These are phyloP conservation scores for Pichia heedii DNA, from an alignment of 805 yeast genomes.

Conservation along the genomic window DNA sequence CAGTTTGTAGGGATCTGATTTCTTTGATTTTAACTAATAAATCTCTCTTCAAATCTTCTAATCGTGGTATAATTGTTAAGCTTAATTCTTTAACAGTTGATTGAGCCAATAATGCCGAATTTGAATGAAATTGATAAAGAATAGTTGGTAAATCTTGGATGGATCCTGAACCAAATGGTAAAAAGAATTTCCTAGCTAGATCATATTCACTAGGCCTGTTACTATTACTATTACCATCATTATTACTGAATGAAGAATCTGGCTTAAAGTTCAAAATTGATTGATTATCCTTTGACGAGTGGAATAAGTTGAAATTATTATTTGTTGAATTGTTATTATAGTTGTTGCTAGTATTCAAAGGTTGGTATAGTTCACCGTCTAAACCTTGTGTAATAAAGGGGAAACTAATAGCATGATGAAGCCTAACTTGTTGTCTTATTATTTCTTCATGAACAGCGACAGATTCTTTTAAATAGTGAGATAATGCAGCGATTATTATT, in stretches of 20 bases:
- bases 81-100: conserved; percentile 52
- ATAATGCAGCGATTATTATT: conserved; percentile 61
- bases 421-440: conserved; percentile 69
- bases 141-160: conserved; percentile 75
- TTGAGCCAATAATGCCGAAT: conserved; percentile 50
- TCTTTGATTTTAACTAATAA: conserved; percentile 78
- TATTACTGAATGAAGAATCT: conserved; percentile 5
- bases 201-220: conserved; percentile 28
- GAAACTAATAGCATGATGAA: conserved; percentile 66
- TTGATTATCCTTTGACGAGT: background rate
- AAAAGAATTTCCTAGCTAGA: conserved; percentile 42
- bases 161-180: conserved; percentile 72
- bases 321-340: conserved; percentile 2
- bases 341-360: conserved; percentile 21
- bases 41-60: conserved; percentile 66
- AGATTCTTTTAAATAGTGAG: conserved; percentile 67
- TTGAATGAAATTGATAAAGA: conserved; percentile 44
- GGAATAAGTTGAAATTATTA: conserved; percentile 4
- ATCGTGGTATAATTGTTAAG: conserved; percentile 52
- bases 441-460: conserved; percentile 84
- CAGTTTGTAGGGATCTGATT: conserved; percentile 71
- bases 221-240: conserved; percentile 8
- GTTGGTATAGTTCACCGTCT: conserved; percentile 32
- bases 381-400: conserved; percentile 39
- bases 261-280: conserved; percentile 4